Base-by-base conservation (phyloP, 768 basidiomycete species). In the Mycena alexandri region DNA sequence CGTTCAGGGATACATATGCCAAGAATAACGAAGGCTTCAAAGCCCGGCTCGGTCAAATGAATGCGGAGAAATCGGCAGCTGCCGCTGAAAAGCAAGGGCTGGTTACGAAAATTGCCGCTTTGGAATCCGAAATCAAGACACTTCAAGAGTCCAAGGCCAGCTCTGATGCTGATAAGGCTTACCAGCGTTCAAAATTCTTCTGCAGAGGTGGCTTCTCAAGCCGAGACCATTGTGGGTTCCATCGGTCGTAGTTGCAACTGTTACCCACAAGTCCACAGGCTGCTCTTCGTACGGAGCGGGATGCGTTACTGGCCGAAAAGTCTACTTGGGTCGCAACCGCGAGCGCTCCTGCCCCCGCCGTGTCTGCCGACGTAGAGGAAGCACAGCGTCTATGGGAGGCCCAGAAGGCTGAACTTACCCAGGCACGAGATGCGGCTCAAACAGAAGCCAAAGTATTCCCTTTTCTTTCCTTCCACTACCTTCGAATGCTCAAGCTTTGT, bases 221-320 rank as follows among this genome's bases (percentile, higher is more conserved):
- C 76, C n/a, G 73, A 80, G 36, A 67, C 74, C 10, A 76, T 85
- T 57, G 85, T 86, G 62, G 47, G 81, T 76, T 24, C 24, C 25
- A n/a, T 47, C 33, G n/a, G 29, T 22, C 55, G 14, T 29, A 36
- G 19, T 24, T 29, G 48, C 2, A 52, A 52, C 11, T 50, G 47
- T 67, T 53, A 64, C 71, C n/a, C 19, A 11, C 0, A 19, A 22
- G 47, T 19, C 42, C 69, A 8, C 43, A 93, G 90, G 79, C 84
- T 57, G 69, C 82, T 51, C 75, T 93, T 29, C 82, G 78, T 60
- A 82, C 84, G 48, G 89, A 94, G 76, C 83, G 87, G 55, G 91
- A 92, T 72, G 83, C 80, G 55, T 77, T 93, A 19, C 79, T 90
- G 29, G 83, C 82, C 0, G 91, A 91, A 73, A 91, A 89, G 73